Evolutionary conservation across 345 rosid species (phyloP), one percentile per base, ranked within the genome.

Genomic region (Rhizophora mangle): DNA sequence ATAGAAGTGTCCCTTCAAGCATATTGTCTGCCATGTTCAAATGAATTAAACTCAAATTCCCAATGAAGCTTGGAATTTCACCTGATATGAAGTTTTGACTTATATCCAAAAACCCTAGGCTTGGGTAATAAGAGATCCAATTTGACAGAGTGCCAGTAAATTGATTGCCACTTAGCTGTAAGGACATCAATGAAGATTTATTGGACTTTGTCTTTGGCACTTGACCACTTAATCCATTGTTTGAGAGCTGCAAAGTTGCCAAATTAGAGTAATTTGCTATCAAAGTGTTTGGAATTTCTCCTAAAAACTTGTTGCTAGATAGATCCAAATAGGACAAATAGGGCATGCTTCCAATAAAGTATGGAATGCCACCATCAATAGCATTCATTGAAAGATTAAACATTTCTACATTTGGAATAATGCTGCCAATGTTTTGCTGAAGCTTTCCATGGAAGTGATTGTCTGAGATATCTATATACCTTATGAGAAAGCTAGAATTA

Each of bases 181-280:
- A 13, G 18, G 5, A 43, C 5, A 0, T 0, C 49, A 43, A 43
- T 43, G 49, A 13, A 43, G 49, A 13, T 43, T 11, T 13, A 43
- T 43, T 43, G 18, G 49, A 43, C 49, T 13, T 43, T 3, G 18
- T 43, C 49, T 43, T 43, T 13, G 18, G 49, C 18, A 3, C 16
- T 13, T 53, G 6, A 15, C 69, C 69, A 27, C 24, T 43, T 34
- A 66, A 66, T n/a, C 6, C 22, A 26, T 66, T 53, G 27, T 66
- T 53, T n/a, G 47, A 66, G 54, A 66, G 30, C 22, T 21, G 13
- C 11, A 66, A 16, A 52, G 6, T 1, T 3, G 0, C 18, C 16
- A 53, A 6, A 31, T 0, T 4, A 4, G 29, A 21, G 15, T 6
- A 19, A 31, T 52, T 53, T 0, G 49, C 18, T 21, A 53, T 9